phyloP scores from a whole-genome alignment of 306 rosid species.

The Senna siamea region DNA sequence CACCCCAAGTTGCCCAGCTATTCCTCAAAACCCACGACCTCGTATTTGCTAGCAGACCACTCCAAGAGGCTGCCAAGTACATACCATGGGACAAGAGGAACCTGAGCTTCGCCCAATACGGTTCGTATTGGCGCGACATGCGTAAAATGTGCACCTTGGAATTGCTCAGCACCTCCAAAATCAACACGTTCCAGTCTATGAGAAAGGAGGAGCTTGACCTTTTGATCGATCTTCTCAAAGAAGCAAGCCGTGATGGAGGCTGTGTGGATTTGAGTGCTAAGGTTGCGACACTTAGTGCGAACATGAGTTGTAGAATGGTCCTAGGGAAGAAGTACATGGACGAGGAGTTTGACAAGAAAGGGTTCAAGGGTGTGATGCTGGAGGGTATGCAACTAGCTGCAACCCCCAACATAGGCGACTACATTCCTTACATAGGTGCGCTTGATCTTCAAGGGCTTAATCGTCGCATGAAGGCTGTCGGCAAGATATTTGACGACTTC shows the following conservation, averaged over 20 bases:
- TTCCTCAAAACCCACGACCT: slow-evolving; percentile 71
- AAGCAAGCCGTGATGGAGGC: too few relatives aligned
- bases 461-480: slow-evolving; percentile 46
- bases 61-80: slow-evolving; percentile 43
- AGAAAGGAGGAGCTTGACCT: too few relatives aligned
- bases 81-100: slow-evolving; percentile 53
- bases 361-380: slow-evolving; percentile 55
- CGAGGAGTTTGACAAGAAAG: slow-evolving; percentile 53
- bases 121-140: too few relatives aligned
- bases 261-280: too few relatives aligned
- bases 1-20: slow-evolving; percentile 70
- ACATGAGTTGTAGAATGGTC: slow-evolving; percentile 62
- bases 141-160: too few relatives aligned
- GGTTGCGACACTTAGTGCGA: too few relatives aligned
- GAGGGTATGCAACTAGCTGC: slow-evolving; percentile 48
- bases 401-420: slow-evolving; percentile 56
- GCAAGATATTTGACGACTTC: slow-evolving; percentile 57
- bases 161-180: too few relatives aligned
- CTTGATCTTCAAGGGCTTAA: slow-evolving; percentile 68
- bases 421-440: slow-evolving; percentile 54
- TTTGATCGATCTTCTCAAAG: too few relatives aligned
- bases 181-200: too few relatives aligned
- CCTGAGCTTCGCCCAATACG: slow-evolving; percentile 47
- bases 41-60: slow-evolving; percentile 70
- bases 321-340: slow-evolving; percentile 64